Percentiles rank a stretch among this genome's conserved stretches.
Evolutionary conservation across 176 grass and related monocot genomes (phyloP).

Genomic region (Zea mays): DNA sequence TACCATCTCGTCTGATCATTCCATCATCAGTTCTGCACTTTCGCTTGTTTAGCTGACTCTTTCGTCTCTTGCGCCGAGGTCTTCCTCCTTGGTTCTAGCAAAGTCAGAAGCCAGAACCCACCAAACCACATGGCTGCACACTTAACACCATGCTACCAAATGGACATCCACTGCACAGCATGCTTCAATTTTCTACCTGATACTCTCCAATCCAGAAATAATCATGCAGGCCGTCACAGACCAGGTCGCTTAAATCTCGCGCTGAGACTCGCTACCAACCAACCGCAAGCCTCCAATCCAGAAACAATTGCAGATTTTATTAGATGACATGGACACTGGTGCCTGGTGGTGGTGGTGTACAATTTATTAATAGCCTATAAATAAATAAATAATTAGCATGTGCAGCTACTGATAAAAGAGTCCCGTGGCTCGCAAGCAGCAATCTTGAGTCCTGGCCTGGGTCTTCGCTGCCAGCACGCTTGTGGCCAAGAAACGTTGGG

Average conservation of each 20-base stretch:
- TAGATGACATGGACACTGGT: constrained; percentile 1
- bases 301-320: neutral
- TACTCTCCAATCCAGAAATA: neutral
- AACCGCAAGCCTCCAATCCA: neutral
- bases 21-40: neutral
- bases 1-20: neutral
- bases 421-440: neutral
- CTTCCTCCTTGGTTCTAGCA: constrained; percentile 8
- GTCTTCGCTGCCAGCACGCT: neutral
- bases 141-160: neutral
- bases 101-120: neutral
- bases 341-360: neutral
- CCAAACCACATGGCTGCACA: neutral
- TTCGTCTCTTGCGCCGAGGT: neutral
- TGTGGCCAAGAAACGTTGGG: neutral
- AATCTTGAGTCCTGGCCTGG: neutral
- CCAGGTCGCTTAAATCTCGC: neutral
- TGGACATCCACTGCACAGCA: neutral
- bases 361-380: neutral
- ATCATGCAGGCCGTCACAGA: neutral
- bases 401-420: neutral
- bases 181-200: neutral
- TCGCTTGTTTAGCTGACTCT: neutral
- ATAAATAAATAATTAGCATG: neutral
- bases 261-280: neutral